Conservation (phyloP, 2,329 filamentous ascomycete genomes). For the Zymoseptoria ardabiliae region DNA sequence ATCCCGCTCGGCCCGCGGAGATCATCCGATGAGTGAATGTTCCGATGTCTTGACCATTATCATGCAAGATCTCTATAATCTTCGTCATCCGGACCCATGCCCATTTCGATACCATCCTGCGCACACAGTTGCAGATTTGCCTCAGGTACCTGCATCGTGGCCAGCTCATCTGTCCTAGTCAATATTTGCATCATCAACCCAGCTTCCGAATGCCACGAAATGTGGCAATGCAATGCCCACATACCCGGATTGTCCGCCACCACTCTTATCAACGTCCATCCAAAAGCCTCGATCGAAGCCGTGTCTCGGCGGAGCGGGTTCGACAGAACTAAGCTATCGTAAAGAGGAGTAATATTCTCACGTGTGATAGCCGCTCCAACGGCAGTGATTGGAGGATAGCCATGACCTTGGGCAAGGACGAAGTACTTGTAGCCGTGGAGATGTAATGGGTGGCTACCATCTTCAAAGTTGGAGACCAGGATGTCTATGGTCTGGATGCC, state of each 20-base stretch:
- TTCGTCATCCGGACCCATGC: constrained; percentile 45
- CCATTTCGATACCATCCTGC: constrained; percentile 42
- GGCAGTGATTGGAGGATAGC: constrained; percentile 15
- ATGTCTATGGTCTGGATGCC: constrained; percentile 31
- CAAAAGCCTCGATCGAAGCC: constrained; percentile 47
- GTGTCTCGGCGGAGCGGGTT: constrained; percentile 47
- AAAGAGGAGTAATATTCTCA: constrained; percentile 25
- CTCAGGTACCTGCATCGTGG: constrained; percentile 37
- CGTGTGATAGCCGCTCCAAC: constrained; percentile 17
- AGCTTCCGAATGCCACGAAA: constrained; percentile 52
- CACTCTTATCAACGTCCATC: constrained; percentile 49
- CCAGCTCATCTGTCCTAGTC: constrained; percentile 42
- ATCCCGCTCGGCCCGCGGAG: neutral
- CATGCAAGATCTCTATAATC: constrained; percentile 17
- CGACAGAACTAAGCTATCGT: constrained; percentile 30
- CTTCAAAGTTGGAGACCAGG: constrained; percentile 30
- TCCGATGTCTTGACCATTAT: neutral
- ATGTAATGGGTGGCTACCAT: constrained; percentile 31
- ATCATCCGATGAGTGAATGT: neutral
- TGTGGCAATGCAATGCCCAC: constrained; percentile 55
- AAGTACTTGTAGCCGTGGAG: constrained; percentile 33
- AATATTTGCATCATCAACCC: constrained; percentile 56
- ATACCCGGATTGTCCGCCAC: constrained; percentile 51
- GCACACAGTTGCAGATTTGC: constrained; percentile 43
- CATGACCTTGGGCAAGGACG: constrained; percentile 30